Base-by-base conservation (phyloP, 2,329 filamentous ascomycete species). In the Talaromyces sp. region DNA sequence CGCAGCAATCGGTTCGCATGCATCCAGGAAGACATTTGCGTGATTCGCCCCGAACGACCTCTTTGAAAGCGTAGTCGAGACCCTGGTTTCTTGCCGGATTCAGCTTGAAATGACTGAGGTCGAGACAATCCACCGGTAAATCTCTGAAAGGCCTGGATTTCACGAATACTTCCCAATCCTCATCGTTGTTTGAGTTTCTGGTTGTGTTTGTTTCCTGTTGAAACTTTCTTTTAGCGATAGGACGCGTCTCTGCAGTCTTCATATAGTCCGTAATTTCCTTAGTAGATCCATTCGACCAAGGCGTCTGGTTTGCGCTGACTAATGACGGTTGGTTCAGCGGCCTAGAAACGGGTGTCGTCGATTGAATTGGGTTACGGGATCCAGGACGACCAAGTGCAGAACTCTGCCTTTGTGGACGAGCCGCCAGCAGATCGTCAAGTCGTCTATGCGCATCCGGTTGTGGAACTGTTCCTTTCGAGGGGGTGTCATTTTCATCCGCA, bases 31-130 rank as follows among this genome's bases (percentile, higher is more conserved):
- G 81, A 67, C 86, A 89, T 59, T 88, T 86, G 41, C 92, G 88
- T 47, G 90, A 86, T 10, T 87, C 85, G 63, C 85, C 86, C 61
- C 93, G 88, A 15, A 96, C 85, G 0, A 93, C 89, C 66, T 94
- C 90, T 1, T 84, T 81, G 73, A 87, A 96, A 11, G 92, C 91
- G 75, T 87, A 92, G 62, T 88, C 85, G 50, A 87, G 81, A 1
- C 91, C 90, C 49, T 89, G 84, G 68, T 93, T 94, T 69, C 82
- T 84, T 4, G 81, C 80, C 0, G 91, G 89, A 68, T 97, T 96
- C 70, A 95, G 82, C 74, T 89, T 94, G 81, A 97, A 97, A 76
- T 96, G 89, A 13, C 87, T 85, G 0, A 90, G 79, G 15, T 80
- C 80, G 13, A 96, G 83, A 39, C 84, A 80, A 0, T 82, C 78